A percentile compares a stretch with the other conserved stretches of the same genome.
phyloP scores from a whole-genome alignment of 2,329 filamentous ascomycete species.

The Xylariaceae sp. region DNA sequence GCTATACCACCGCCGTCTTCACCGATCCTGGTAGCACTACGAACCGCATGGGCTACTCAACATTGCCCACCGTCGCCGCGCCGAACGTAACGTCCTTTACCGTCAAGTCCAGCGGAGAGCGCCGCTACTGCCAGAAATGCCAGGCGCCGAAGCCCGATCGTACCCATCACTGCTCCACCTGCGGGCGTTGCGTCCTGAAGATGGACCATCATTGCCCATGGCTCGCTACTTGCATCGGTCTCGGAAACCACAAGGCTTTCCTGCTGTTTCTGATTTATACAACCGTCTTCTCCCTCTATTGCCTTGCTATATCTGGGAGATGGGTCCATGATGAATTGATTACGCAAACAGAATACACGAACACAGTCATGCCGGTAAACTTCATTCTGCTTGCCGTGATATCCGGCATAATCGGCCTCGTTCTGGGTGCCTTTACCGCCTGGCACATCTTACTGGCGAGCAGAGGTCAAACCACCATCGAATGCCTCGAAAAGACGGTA shows the following conservation, averaged over 20 bases:
- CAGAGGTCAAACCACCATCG: conserved; percentile 85
- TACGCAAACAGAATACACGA: conserved; percentile 62
- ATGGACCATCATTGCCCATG: conserved; percentile 99
- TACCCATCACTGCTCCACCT: conserved; percentile 94
- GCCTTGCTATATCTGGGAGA: conserved; percentile 66
- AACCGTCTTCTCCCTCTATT: conserved; percentile 75
- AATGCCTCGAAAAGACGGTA: conserved; percentile 90
- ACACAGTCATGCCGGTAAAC: conserved; percentile 80
- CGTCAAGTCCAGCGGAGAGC: conserved; percentile 82
- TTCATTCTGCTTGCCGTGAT: conserved; percentile 83
- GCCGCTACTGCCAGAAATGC: conserved; percentile 96
- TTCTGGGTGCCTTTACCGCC: conserved; percentile 78
- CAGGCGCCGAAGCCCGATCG: conserved; percentile 91
- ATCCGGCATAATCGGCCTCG: conserved; percentile 83
- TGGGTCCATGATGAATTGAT: conserved; percentile 87
- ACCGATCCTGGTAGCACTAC: conserved; percentile 75
- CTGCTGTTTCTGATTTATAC: conserved; percentile 88
- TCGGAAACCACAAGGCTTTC: conserved; percentile 94
- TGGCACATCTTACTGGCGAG: conserved; percentile 86
- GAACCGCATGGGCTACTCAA: conserved; percentile 65
- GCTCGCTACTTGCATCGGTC: conserved; percentile 90
- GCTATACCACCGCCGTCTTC: conserved; percentile 89
- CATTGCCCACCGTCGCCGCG: conserved; percentile 67
- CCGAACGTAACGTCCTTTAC: conserved; percentile 68
- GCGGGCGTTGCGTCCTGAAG: conserved; percentile 89